Evolutionary conservation across 2,329 filamentous ascomycete genomes (phyloP).

Genomic region (Fusarium continuum): DNA sequence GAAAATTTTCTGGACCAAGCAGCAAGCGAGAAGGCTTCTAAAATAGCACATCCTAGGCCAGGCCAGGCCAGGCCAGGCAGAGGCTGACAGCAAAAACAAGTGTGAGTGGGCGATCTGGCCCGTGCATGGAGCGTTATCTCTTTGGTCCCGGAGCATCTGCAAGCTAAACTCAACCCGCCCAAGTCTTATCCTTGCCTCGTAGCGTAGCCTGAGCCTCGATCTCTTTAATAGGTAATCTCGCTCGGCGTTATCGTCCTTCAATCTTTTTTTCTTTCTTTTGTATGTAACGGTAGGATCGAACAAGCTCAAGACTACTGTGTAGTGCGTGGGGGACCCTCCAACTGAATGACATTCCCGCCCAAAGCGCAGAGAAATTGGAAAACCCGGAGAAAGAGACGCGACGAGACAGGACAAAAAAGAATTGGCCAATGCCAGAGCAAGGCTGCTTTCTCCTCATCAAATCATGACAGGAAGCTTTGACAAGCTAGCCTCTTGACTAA

Average conservation of each 20-base stretch:
- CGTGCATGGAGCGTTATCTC: slow-evolving; percentile 35
- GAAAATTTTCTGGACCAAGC: slow-evolving; percentile 28
- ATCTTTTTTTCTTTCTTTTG: slow-evolving; percentile 2
- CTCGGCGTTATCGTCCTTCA: background rate
- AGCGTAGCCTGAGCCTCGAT: background rate
- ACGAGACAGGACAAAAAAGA: slow-evolving; percentile 1
- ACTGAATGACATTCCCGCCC: background rate
- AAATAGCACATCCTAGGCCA: slow-evolving; percentile 5
- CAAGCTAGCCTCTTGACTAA: slow-evolving; percentile 25
- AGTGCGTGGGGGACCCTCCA: background rate
- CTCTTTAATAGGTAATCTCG: slow-evolving; percentile 11
- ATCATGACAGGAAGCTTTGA: slow-evolving; percentile 29
- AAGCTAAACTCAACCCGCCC: background rate
- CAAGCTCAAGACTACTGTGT: slow-evolving; percentile 3
- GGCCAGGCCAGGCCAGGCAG: background rate
- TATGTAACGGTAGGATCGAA: background rate
- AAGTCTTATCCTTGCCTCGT: slow-evolving; percentile 19
- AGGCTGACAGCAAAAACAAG: slow-evolving; percentile 1
- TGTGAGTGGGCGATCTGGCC: slow-evolving; percentile 35
- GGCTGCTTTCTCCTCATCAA: background rate
- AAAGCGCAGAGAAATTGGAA: background rate
- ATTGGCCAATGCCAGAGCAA: slow-evolving; percentile 13
- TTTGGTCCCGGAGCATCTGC: slow-evolving; percentile 1
- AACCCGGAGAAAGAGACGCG: no score
- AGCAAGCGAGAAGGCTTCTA: slow-evolving; percentile 6